Evolutionary conservation across 148 eudicot genomes (phyloP), one percentile per base, ranked within the genome.

Genomic region (Euryodendron excelsum): DNA sequence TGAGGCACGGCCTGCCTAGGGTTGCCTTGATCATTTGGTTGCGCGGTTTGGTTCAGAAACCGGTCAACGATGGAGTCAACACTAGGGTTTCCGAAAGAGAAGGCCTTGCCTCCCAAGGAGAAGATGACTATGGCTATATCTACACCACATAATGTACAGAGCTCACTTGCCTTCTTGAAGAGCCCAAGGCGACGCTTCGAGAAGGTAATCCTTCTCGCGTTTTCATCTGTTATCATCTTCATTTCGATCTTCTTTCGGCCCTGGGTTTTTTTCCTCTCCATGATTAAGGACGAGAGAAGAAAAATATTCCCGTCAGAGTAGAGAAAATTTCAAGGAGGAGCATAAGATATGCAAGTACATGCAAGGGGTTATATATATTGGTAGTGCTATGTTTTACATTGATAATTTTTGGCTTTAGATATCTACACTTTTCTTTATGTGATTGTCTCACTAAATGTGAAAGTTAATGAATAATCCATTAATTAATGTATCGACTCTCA

Each of bases 141-240:
- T 21, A 66, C 83, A 18, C 83, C 86, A 20, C 82, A 69, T 2
- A 79, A 60, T 52, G 73, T 53, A 7, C 80, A 77, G 13, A 83
- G 75, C 64, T 83, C 86, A 27, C 39, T 48, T 27, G 86, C 83
- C 64, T 79, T 83, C 74, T 83, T 83, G 80, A 80, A 83, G 18
- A 83, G 58, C 6, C 86, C 83, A 0, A 3, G 30, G 10, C 83
- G 80, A 3, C 86, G 78, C 56, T 83, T 83, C 2, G 86, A 76
- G 69, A 80, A 83, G 6, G 83, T 76, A 47, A 36, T 23, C 14
- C 34, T 23, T 28, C 53, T 31, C 15, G 14, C 7, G 25, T 8
- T 31, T 33, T 52, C 37, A 23, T 72, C 55, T 37, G 31, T 30
- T 2, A 72, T 72, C 44, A 34, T 52, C 62, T 50, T 53, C 20